Conservation (phyloP, 495 filamentous ascomycete genomes). For the Poronia punctata region DNA sequence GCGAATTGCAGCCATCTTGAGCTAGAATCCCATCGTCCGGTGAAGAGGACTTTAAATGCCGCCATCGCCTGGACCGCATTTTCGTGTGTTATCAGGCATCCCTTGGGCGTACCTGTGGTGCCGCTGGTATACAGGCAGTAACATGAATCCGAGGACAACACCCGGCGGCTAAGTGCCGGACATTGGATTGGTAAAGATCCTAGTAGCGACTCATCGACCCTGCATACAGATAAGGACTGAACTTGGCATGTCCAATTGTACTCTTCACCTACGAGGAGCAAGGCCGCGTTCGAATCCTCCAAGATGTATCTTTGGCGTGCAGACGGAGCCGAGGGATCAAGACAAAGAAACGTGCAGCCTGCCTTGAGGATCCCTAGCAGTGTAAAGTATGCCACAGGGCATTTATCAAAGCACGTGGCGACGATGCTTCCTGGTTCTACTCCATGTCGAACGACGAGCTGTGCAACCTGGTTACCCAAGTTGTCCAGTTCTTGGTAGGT, state of each 20-base stretch:
- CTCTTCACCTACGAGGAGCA: slow-evolving; percentile 39
- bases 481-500: slow-evolving; percentile 54
- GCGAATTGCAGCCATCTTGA: slow-evolving; percentile 84
- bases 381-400: slow-evolving; percentile 67
- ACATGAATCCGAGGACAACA: slow-evolving; percentile 43
- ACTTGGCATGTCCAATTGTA: slow-evolving; percentile 24
- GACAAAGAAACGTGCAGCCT: slow-evolving; percentile 74
- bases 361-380: slow-evolving; percentile 76
- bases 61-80: slow-evolving; percentile 71
- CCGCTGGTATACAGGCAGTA: slow-evolving; percentile 80
- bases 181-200: slow-evolving; percentile 14
- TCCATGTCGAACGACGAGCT: slow-evolving; percentile 36
- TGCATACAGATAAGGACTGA: slow-evolving; percentile 24
- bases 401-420: slow-evolving; percentile 74
- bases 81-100: slow-evolving; percentile 66
- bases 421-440: slow-evolving; percentile 49
- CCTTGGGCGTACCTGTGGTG: slow-evolving; percentile 76
- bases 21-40: slow-evolving; percentile 55
- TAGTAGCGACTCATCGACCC: slow-evolving; percentile 30
- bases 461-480: slow-evolving; percentile 54
- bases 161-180: slow-evolving; percentile 14
- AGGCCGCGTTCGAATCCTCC: slow-evolving; percentile 49
- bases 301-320: slow-evolving; percentile 60
- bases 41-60: slow-evolving; percentile 63
- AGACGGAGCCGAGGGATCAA: slow-evolving; percentile 57